Conservation (phyloP, 1,284 basidiomycete species). For the Ustilago lituana region DNA sequence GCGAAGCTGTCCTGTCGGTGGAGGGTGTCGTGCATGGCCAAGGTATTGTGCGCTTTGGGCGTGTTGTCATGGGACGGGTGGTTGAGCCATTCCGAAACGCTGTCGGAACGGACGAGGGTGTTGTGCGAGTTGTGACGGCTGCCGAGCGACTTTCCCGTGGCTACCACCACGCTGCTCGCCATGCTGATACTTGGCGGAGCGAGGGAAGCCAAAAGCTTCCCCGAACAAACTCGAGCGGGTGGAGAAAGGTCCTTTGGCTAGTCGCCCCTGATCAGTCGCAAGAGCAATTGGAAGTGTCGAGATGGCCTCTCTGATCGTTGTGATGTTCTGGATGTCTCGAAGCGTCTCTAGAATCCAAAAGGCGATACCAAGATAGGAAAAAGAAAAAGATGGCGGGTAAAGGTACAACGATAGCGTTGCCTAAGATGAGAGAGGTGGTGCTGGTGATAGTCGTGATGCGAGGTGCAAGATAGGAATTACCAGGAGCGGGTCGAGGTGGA, state of each 20-base stretch:
- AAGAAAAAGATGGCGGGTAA: no score
- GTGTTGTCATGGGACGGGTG: constrained; percentile 30
- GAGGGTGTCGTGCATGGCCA: constrained; percentile 9
- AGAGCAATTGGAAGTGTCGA: background rate
- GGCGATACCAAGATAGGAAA: no score
- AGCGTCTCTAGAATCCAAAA: no score
- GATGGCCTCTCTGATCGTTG: no score
- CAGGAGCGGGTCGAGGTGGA: constrained; percentile 7
- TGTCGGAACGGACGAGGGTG: constrained; percentile 41
- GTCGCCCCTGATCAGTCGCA: constrained; percentile 4
- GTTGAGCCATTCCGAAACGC: constrained; percentile 36
- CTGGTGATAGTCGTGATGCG: constrained; percentile 3
- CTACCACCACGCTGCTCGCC: constrained; percentile 30
- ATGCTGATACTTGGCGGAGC: constrained; percentile 17
- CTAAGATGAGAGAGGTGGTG: background rate
- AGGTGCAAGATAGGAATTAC: no score
- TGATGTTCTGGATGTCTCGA: background rate
- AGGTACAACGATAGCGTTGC: no score
- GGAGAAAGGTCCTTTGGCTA: constrained; percentile 20
- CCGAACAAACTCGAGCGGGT: constrained; percentile 1
- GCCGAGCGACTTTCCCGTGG: constrained; percentile 33
- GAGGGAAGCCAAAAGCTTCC: constrained; percentile 20
- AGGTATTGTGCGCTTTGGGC: constrained; percentile 12
- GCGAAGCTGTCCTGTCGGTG: constrained; percentile 29
- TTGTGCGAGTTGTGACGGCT: constrained; percentile 46